Evolutionary conservation across 352 stramenopile genomes (phyloP).

Genomic region (Phytophthora macrochlamydospora): DNA sequence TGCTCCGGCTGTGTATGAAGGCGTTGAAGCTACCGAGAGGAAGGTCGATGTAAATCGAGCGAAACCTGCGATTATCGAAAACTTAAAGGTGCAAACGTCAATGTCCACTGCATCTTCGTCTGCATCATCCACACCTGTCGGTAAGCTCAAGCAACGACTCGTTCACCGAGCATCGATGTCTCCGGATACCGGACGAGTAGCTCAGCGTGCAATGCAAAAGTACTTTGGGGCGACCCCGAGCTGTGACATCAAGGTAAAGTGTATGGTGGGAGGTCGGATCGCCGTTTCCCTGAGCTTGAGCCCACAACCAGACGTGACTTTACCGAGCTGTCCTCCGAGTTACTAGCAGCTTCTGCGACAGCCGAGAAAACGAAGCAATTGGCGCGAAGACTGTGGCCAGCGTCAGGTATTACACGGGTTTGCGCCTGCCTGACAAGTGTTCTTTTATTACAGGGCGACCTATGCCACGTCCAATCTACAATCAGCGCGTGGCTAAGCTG

Average conservation of each 20-base stretch:
- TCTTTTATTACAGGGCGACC: conserved; percentile 74
- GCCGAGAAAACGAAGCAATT: conserved; percentile 71
- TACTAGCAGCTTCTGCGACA: conserved; percentile 61
- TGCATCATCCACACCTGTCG: conserved; percentile 20
- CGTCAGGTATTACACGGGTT: conserved; percentile 79
- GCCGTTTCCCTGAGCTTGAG: conserved; percentile 69
- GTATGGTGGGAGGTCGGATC: conserved; percentile 73
- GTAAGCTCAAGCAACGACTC: conserved; percentile 29
- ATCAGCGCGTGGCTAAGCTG: conserved; percentile 74
- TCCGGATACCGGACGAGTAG: conserved; percentile 49
- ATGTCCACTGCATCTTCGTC: conserved; percentile 16
- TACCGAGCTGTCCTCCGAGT: conserved; percentile 63
- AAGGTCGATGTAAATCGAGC: conserved; percentile 2
- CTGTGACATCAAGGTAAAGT: conserved; percentile 76
- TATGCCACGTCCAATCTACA: conserved; percentile 51
- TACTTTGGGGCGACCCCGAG: conserved; percentile 73
- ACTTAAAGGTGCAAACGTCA: conserved; percentile 28
- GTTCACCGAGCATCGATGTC: conserved; percentile 53
- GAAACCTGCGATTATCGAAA: conserved; percentile 23
- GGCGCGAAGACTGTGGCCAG: conserved; percentile 71
- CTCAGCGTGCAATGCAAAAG: conserved; percentile 70
- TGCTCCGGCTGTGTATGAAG: neutral
- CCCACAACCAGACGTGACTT: conserved; percentile 67
- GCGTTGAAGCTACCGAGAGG: conserved; percentile 1
- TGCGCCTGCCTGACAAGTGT: conserved; percentile 78